These are phyloP conservation scores for Anisodus acutangulus DNA, from an alignment of 257 asterid species.

Conservation along the genomic window DNA sequence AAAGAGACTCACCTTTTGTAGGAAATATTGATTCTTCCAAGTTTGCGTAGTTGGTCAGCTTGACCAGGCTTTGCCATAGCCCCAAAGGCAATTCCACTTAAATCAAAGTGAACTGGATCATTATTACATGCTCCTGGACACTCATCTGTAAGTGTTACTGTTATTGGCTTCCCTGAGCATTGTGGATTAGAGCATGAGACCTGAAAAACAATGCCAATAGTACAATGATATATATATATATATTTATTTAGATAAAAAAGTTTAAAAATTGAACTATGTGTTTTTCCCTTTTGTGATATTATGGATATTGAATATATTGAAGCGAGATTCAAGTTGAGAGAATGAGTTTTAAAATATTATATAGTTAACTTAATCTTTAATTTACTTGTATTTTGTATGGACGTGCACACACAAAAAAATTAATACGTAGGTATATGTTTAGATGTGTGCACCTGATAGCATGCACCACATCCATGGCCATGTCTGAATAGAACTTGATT, in stretches of 20 bases:
- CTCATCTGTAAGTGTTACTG: not conserved
- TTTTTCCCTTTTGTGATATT: not conserved
- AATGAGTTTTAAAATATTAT: no score
- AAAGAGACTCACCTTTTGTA: not conserved
- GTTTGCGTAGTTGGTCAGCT: not conserved
- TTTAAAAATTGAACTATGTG: no score
- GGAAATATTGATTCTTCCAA: not conserved
- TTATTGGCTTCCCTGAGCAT: not conserved
- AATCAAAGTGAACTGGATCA: not conserved
- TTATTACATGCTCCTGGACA: constrained; percentile 6
- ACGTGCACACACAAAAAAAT: no score
- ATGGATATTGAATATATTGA: no score
- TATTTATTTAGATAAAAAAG: no score
- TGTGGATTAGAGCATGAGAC: not conserved
- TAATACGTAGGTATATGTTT: no score
- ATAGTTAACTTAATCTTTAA: no score
- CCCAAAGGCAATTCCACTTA: not conserved
- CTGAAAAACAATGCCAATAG: not conserved
- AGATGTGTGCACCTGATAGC: constrained; percentile 10
- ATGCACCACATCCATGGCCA: constrained; percentile 21
- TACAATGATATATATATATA: no score
- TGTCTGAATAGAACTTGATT: constrained; percentile 1
- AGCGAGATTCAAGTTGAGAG: not conserved
- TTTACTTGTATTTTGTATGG: not conserved
- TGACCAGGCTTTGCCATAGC: constrained; percentile 5